Evolutionary conservation across 345 rosid genomes (phyloP).

Genomic region (Euphorbia peplus): DNA sequence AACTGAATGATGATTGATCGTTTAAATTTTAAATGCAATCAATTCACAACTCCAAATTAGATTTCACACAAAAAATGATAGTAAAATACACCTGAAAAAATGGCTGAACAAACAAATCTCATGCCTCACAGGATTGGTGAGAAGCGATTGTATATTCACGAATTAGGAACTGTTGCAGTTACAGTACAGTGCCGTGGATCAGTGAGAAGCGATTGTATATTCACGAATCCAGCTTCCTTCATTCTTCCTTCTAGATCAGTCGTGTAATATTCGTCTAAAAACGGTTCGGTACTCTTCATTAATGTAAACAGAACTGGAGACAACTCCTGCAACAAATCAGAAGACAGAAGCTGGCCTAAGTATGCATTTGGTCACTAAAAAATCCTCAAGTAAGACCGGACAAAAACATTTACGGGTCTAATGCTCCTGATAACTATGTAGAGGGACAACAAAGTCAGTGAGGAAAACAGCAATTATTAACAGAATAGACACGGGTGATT

Average conservation of each 20-base stretch:
- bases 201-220: slow-evolving; percentile 38
- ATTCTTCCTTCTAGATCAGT: slow-evolving; percentile 49
- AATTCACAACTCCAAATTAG: too few relatives aligned
- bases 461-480: too few relatives aligned
- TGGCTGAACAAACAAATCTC: not conserved
- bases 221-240: slow-evolving; percentile 45
- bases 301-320: slow-evolving; percentile 55
- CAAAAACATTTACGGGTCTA: too few relatives aligned
- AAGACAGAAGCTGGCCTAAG: not conserved
- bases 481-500: too few relatives aligned
- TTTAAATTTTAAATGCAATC: too few relatives aligned
- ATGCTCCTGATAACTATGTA: too few relatives aligned
- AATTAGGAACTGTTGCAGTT: slow-evolving; percentile 45
- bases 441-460: too few relatives aligned
- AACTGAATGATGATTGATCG: too few relatives aligned
- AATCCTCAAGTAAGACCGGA: too few relatives aligned
- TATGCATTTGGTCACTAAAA: not conserved
- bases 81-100: not conserved
- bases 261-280: slow-evolving; percentile 46
- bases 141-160: not conserved
- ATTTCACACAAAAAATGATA: not conserved
- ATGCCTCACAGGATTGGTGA: not conserved
- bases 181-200: slow-evolving; percentile 54
- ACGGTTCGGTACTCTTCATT: slow-evolving; percentile 64
- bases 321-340: slow-evolving; percentile 33